Conservation (phyloP, 257 asterid species). For the Jacaranda mimosifolia region DNA sequence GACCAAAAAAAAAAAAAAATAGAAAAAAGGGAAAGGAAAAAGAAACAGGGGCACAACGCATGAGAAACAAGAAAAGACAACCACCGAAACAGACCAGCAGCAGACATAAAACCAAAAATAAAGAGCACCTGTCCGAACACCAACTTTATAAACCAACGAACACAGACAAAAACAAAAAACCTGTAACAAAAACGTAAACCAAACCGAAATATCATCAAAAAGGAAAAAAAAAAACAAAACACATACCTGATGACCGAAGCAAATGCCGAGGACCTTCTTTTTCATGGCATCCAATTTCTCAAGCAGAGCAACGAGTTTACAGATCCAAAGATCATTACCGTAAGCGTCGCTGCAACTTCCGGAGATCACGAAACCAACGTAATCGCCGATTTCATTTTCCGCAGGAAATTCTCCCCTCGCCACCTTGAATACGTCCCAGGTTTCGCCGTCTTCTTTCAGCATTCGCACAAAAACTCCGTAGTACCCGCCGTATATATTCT, state of each 20-base stretch:
- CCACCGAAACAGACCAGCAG: background rate
- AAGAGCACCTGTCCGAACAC: background rate
- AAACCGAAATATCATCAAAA: background rate
- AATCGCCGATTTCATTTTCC: constrained; percentile 55
- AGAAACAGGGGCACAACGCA: background rate
- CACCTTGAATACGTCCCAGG: constrained; percentile 61
- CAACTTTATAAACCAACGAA: background rate
- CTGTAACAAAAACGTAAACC: background rate
- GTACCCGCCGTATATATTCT: constrained; percentile 67
- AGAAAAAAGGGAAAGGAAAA: too few relatives aligned
- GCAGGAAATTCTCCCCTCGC: constrained; percentile 63
- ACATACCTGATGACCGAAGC: constrained; percentile 76
- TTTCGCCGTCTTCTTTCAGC: constrained; percentile 77
- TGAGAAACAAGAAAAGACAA: background rate
- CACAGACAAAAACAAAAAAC: background rate
- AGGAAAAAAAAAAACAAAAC: background rate
- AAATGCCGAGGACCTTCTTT: constrained; percentile 68
- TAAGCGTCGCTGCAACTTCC: constrained; percentile 79
- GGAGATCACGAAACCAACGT: constrained; percentile 71
- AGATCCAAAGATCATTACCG: constrained; percentile 66
- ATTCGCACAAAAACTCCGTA: constrained; percentile 62
- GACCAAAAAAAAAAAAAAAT: too few relatives aligned
- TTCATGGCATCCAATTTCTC: constrained; percentile 58
- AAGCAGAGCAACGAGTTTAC: constrained; percentile 50
- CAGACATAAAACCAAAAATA: constrained; percentile 21